Base-by-base conservation (phyloP, 495 filamentous ascomycete species). In the Penicillium angulare region DNA sequence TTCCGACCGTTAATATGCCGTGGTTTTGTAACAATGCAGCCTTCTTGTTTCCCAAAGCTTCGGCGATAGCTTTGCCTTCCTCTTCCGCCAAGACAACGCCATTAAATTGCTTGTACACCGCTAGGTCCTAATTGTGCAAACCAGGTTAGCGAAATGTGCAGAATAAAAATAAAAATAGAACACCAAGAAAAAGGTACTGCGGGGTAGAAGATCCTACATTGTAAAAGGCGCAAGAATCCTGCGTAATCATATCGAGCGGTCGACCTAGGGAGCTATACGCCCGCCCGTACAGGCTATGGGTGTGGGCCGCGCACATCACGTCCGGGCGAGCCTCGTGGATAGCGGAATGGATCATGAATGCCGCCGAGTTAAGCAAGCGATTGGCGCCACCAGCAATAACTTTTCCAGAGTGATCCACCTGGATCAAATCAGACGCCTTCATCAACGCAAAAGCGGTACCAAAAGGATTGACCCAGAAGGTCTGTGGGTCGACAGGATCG, bases 391-490 rank as follows among this genome's bases (percentile, higher is more conserved):
- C 86, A 24, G 80, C 88, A 46, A 92, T 79, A 20, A 91, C 76
- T 34, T 83, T 66, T 3, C 87, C 88, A 1, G 69, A 57, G 39
- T 84, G 73, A 56, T 86, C 72, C 27, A 92, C 86, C 27, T 77
- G 81, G 53, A 92, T 88, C 23, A 92, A 75, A 59, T 90, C 86
- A 8, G 79, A 84, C 23, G 77, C 77, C 47, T 81, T 87, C 42
- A 92, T 86, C 47, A 84, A 64, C 17, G 79, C 80, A 67, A 89
- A 91, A 0, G 84, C 77, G 8, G 83, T 76, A 24, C 88, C 87
- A 56, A 90, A 87, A 0, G 88, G 88, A 52, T 91, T 91, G 17
- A 91, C 87, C 88, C 86, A 90, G 73, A 90, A 90, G 3, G 78
- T 81, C 6, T 63, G 59, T 0, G 84, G 81, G 29, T 88, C 82